Evolutionary conservation across 1,139 yeast species (phyloP), one percentile per base, ranked within the genome.

Genomic region (Komagataea norvegica): DNA sequence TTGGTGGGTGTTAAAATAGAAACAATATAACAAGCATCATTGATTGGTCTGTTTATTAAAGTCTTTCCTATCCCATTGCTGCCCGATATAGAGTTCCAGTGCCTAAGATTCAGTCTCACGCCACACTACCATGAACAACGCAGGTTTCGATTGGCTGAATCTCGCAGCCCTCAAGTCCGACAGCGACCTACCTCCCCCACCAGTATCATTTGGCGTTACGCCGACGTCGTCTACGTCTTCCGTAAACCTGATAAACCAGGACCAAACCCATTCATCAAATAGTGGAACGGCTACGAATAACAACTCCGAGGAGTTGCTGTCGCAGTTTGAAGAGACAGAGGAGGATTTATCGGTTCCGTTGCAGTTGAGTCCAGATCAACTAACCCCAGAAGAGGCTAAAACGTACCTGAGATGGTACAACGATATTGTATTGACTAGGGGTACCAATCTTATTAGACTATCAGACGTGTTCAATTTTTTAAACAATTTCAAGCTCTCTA

Each of bases 401-500:
- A 81, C 91, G 0, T 83, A 83, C 57, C 67, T 81, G 56, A 62
- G 91, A 49, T 83, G 93, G 93, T 83, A 82, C 54, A 77, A 79
- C 50, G 81, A 79, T 51, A 77, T 83, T 13, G 67, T 78, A 31
- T 70, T 79, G 11, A 68, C 85, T 34, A 66, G 68, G 31, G 73
- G 72, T 46, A 64, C 73, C 28, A 67, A 79, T 46, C 63, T 83
- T 24, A 74, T 82, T 15, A 63, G 74, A 10, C 60, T 83, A 50
- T 62, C 60, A 2, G 91, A 83, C 51, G 83, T 83, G 7, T 81
- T 77, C 59, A 66, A 59, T 33, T 83, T 83, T 49, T 60, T 83
- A 41, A 58, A 65, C 44, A 83, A 83, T 56, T 83, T 83, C 60
- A 70, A 67, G 43, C 63, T 83, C 14, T 54, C 74, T 1, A 61